Evolutionary conservation across 768 basidiomycete genomes (phyloP).

Genomic region (Hygrophoropsis aurantiaca): DNA sequence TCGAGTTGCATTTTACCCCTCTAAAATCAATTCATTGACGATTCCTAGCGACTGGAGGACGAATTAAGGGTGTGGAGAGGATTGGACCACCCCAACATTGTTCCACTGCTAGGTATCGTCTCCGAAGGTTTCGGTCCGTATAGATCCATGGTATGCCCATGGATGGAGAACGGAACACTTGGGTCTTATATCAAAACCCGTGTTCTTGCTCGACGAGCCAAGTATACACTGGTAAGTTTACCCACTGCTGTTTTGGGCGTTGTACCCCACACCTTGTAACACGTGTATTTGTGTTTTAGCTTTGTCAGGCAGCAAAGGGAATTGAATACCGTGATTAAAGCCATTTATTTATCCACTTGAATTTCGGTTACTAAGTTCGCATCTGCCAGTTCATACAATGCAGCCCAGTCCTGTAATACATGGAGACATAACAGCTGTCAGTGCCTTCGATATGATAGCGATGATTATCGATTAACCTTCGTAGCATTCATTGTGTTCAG

Average conservation of each 20-base stretch:
- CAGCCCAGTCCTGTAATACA: conserved; percentile 7
- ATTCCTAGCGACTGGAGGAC: conserved; percentile 13
- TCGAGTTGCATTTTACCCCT: no score
- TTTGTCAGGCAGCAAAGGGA: no score
- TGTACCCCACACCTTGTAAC: no score
- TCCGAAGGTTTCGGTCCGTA: conserved; percentile 20
- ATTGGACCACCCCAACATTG: conserved; percentile 17
- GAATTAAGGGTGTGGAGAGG: conserved; percentile 24
- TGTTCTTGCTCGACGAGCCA: neutral
- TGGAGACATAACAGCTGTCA: conserved; percentile 17
- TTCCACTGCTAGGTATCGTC: conserved; percentile 21
- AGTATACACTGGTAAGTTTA: conserved; percentile 8
- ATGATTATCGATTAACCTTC: neutral
- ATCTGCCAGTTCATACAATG: no score
- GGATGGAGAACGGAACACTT: conserved; percentile 19
- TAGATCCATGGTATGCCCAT: conserved; percentile 20
- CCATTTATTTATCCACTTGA: no score
- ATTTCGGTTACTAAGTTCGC: no score
- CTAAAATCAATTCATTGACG: no score
- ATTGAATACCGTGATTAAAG: no score
- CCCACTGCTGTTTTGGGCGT: no score
- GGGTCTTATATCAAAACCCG: conserved; percentile 9
- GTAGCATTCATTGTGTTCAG: conserved; percentile 16
- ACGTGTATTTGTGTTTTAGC: no score
- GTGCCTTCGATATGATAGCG: neutral